Base-by-base conservation (phyloP, 371 early-diverging fungal genomes). In the Umbelopsis sp. region DNA sequence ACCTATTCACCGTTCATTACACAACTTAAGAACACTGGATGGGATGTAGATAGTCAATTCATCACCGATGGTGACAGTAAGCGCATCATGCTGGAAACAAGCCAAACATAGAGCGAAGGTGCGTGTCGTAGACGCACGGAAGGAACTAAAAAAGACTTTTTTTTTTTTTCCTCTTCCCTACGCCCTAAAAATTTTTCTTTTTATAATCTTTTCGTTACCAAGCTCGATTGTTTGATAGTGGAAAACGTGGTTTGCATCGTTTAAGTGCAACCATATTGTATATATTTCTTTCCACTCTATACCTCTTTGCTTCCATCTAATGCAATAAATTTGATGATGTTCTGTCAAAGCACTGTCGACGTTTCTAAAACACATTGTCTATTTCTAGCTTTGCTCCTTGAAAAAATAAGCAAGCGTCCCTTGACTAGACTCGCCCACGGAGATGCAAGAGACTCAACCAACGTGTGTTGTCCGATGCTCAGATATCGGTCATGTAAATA, bases 21-120 rank as follows among this genome's bases (percentile, higher is more conserved):
- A 5, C 44, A 70, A 25, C 69, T 76, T 66, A 41, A 57, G 9
- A 37, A 53, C 35, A 67, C 68, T 20, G 77, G 74, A 25, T 76
- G 77, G 77, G 77, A 76, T 44, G 72, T 72, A 2, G 67, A 68
- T 10, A 71, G 70, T 44, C 50, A 73, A 66, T 76, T 76, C 66
- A 38, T 76, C 50, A 76, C 76, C 9, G 76, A 76, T 44, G 76
- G 76, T 0, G 76, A 76, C 22, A 69, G 53, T 37, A 65, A 71
- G 44, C 73, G 73, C 18, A 69, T 76, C 16, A 68, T 69, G 18
- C 25, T 76, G 16, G 68, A 70, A 29, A 69, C 70, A 45, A 18
- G 11, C 46, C 32, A 53, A 53, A 53, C 24, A 35, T 35, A 57
- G 11, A 25, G 35, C 29, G 14, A n/a, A 9, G 35, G 35, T 18